phyloP scores from a whole-genome alignment of 1,284 basidiomycete species.

The Grifola frondosa region DNA sequence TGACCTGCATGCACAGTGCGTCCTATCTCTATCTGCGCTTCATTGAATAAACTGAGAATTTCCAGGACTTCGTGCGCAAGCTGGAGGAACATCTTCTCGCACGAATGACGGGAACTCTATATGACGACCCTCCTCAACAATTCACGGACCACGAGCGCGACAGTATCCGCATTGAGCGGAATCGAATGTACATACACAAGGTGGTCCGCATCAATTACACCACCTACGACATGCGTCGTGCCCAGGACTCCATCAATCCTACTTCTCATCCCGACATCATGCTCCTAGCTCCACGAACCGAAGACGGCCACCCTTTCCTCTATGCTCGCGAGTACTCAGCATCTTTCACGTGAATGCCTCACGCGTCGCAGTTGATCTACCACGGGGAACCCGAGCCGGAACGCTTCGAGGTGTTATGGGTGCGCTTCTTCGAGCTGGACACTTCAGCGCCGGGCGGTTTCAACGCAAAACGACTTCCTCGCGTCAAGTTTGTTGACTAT shows the following conservation, averaged over 20 bases:
- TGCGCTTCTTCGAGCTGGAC: conserved; percentile 28
- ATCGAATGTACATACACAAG: conserved; percentile 1
- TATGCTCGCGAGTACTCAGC: conserved; percentile 9
- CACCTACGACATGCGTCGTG: conserved; percentile 2
- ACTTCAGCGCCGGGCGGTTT: conserved; percentile 14
- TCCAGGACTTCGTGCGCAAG: conserved; percentile 18
- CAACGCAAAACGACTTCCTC: conserved; percentile 14
- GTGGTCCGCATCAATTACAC: conserved; percentile 2
- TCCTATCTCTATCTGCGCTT: background rate
- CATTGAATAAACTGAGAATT: background rate
- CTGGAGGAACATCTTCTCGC: conserved; percentile 27
- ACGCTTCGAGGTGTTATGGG: conserved; percentile 28
- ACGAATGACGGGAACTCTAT: conserved; percentile 11
- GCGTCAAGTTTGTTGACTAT: conserved; percentile 21
- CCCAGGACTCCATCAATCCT: conserved; percentile 26
- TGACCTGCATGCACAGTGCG: conserved; percentile 22
- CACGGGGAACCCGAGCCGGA: background rate
- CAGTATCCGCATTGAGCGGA: background rate
- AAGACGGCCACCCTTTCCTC: background rate
- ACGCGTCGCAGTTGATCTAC: conserved; percentile 1
- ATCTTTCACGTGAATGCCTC: conserved; percentile 24
- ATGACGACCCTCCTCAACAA: conserved; percentile 5
- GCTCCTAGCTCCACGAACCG: conserved; percentile 22
- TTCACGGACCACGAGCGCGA: conserved; percentile 13
- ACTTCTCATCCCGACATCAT: conserved; percentile 35